Percentiles rank a stretch among this genome's conserved stretches.
These are phyloP conservation scores for Heliamphora exappendiculata DNA, from an alignment of 148 eudicot species.

Conservation along the genomic window DNA sequence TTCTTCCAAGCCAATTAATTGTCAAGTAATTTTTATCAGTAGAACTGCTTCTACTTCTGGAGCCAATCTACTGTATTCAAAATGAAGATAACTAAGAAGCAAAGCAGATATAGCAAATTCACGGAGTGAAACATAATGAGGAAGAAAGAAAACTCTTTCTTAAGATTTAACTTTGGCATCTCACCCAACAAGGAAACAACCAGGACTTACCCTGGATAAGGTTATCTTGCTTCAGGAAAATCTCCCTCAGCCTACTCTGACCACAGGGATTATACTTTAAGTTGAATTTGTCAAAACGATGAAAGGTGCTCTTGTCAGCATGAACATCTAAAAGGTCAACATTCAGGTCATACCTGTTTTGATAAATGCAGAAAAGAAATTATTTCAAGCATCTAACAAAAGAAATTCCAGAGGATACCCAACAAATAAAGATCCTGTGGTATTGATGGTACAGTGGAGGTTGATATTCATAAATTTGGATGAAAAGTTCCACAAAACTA, in stretches of 20 bases:
- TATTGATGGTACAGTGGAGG: not conserved
- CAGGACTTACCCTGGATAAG: constrained; percentile 82
- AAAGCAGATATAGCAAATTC: not conserved
- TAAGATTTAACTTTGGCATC: constrained; percentile 5
- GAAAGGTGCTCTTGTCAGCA: constrained; percentile 99
- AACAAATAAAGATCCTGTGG: not conserved
- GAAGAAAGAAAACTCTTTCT: not conserved
- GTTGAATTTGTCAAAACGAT: constrained; percentile 98
- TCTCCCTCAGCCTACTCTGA: constrained; percentile 98
- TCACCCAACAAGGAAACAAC: not conserved
- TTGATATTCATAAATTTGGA: not conserved
- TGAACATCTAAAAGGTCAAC: constrained; percentile 98
- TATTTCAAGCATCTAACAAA: constrained; percentile 1
- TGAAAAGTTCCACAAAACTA: not conserved
- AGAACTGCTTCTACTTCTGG: not conserved
- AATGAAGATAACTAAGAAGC: not conserved
- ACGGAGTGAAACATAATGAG: not conserved
- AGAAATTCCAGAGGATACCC: constrained; percentile 2
- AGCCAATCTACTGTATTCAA: not conserved
- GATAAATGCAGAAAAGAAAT: not conserved
- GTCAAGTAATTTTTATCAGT: not conserved
- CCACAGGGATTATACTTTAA: constrained; percentile 99
- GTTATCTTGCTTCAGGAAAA: constrained; percentile 95
- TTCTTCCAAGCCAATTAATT: not conserved
- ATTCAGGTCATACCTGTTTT: constrained; percentile 80